Evolutionary conservation across 2,329 filamentous ascomycete species (phyloP).

Genomic region (Trichophyton rubrum): DNA sequence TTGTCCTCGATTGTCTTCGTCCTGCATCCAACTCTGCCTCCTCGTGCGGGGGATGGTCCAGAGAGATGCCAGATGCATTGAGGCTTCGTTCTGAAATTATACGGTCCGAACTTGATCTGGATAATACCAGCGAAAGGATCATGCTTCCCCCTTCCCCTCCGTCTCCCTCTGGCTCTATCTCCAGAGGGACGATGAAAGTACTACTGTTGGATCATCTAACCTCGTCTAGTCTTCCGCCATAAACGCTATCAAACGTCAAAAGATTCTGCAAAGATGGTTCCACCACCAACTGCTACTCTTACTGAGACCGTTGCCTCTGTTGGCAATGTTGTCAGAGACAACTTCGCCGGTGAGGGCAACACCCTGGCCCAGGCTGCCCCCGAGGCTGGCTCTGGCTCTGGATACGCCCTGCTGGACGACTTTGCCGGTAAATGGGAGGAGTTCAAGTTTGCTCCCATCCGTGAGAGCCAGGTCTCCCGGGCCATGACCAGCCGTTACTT

Average conservation of each 20-base stretch:
- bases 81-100: slow-evolving; percentile 51
- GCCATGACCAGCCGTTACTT: slow-evolving; percentile 95
- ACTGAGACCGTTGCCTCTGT: slow-evolving; percentile 34
- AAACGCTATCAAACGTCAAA: no score
- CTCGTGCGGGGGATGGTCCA: slow-evolving; percentile 13
- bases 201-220: slow-evolving; percentile 15
- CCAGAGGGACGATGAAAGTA: slow-evolving; percentile 13
- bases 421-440: slow-evolving; percentile 66
- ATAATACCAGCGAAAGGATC: slow-evolving; percentile 99
- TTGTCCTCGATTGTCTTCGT: slow-evolving; percentile 22
- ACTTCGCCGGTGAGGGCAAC: slow-evolving; percentile 29
- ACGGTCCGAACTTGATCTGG: slow-evolving; percentile 95
- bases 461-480: slow-evolving; percentile 81
- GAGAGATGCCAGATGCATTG: slow-evolving; percentile 8
- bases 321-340: slow-evolving; percentile 26
- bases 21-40: slow-evolving; percentile 18
- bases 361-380: slow-evolving; percentile 20
- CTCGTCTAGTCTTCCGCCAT: slow-evolving; percentile 20
- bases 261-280: slow-evolving; percentile 54
- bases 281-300: slow-evolving; percentile 61
- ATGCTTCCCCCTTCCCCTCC: slow-evolving; percentile 53
- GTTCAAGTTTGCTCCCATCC: slow-evolving; percentile 76
- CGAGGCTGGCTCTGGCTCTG: slow-evolving; percentile 29
- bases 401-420: slow-evolving; percentile 47
- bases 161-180: slow-evolving; percentile 20